Conservation (phyloP, 2,329 filamentous ascomycete species). For the Scytalidium lignicola region DNA sequence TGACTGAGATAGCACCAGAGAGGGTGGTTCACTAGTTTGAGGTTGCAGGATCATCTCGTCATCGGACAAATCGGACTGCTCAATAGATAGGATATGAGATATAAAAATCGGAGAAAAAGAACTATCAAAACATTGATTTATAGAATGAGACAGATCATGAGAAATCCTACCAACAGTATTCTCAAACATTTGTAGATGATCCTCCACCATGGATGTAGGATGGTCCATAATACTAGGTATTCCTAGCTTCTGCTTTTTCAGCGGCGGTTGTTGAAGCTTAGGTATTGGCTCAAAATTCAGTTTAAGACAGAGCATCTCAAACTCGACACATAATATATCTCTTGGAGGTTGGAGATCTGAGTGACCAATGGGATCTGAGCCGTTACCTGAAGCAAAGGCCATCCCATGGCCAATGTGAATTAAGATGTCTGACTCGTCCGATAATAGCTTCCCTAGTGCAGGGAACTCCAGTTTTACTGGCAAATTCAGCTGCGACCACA, state of each 20-base stretch:
- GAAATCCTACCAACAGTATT: background rate
- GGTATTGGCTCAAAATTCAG: constrained; percentile 13
- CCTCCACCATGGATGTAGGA: background rate
- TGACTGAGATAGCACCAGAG: constrained; percentile 1
- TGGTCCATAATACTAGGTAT: no score
- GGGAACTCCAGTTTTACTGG: constrained; percentile 12
- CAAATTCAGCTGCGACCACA: constrained; percentile 21
- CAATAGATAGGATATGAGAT: background rate
- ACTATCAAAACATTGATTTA: constrained; percentile 4
- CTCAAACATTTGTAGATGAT: constrained; percentile 2
- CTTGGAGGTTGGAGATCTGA: constrained; percentile 14
- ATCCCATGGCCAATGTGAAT: constrained; percentile 15
- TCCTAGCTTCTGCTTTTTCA: background rate
- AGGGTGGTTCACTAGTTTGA: constrained; percentile 11
- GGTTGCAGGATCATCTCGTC: constrained; percentile 12
- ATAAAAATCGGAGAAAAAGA: background rate
- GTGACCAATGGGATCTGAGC: no score
- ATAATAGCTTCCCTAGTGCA: background rate
- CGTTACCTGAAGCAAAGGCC: background rate
- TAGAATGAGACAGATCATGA: background rate
- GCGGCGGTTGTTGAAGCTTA: no score
- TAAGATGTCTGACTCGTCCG: constrained; percentile 6
- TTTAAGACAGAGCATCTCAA: constrained; percentile 17
- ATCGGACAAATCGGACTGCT: background rate
- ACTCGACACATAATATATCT: constrained; percentile 9